Conservation (phyloP, 1,139 yeast species). For the Yamadazyma epiphylla region DNA sequence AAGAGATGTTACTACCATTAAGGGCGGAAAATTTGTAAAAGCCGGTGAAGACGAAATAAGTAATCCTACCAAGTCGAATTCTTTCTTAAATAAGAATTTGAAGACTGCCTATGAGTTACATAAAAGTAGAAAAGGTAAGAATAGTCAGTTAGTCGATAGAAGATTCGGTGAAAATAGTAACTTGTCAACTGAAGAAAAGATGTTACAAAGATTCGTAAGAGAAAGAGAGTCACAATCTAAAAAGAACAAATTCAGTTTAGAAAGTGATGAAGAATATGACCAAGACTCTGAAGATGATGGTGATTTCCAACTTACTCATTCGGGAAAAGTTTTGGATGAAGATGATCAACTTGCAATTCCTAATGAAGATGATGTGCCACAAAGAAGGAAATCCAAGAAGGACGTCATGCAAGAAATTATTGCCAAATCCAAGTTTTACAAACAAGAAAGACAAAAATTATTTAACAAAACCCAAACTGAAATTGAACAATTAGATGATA, state of each 20-base stretch:
- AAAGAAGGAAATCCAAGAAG: slow-evolving; percentile 77
- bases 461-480: slow-evolving; percentile 68
- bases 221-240: slow-evolving; percentile 66
- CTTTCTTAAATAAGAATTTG: slow-evolving; percentile 74
- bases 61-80: slow-evolving; percentile 50
- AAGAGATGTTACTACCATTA: slow-evolving; percentile 54
- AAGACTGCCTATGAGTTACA: slow-evolving; percentile 63
- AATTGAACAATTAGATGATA: slow-evolving; percentile 74
- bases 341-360: neutral
- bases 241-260: slow-evolving; percentile 59
- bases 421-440: slow-evolving; percentile 88
- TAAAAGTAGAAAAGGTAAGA: slow-evolving; percentile 57
- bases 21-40: slow-evolving; percentile 51
- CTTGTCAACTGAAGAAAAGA: slow-evolving; percentile 82
- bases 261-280: slow-evolving; percentile 64
- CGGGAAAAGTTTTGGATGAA: slow-evolving; percentile 57
- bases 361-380: slow-evolving; percentile 27
- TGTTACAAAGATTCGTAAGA: slow-evolving; percentile 90
- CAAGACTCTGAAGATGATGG: slow-evolving; percentile 29
- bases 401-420: slow-evolving; percentile 97
- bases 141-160: slow-evolving; percentile 78
- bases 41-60: slow-evolving; percentile 50
- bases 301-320: slow-evolving; percentile 64
- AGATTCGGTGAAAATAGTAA: slow-evolving; percentile 85
- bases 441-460: slow-evolving; percentile 79